Evolutionary conservation across 805 yeast species (phyloP).

Genomic region (Candida multigemmis): DNA sequence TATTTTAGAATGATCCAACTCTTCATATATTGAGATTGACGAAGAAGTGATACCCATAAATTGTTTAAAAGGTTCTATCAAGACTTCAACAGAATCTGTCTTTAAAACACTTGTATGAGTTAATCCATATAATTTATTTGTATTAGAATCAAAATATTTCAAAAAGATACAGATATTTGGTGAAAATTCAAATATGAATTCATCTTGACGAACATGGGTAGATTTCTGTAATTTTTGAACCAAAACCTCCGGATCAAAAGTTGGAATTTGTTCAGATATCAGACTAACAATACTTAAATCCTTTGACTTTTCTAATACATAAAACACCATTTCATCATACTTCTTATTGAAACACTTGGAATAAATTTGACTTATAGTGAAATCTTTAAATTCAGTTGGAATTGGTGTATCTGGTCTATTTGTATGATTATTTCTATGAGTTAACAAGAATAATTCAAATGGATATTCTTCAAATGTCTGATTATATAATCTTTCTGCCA

Average conservation of each 20-base stretch:
- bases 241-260: too few species aligned
- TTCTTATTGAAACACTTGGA: constrained; percentile 36
- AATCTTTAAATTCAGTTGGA: constrained; percentile 15
- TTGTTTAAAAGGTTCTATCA: constrained; percentile 31
- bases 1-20: constrained; percentile 45
- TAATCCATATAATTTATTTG: constrained; percentile 54
- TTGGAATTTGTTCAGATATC: background rate
- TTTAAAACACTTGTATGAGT: constrained; percentile 48
- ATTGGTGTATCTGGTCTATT: constrained; percentile 44
- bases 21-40: constrained; percentile 44
- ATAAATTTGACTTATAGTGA: constrained; percentile 45
- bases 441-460: constrained; percentile 57
- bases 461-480: constrained; percentile 11
- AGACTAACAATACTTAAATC: too few species aligned
- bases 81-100: constrained; percentile 32
- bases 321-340: constrained; percentile 46
- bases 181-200: constrained; percentile 13
- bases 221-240: too few species aligned
- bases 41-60: constrained; percentile 30
- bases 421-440: constrained; percentile 63
- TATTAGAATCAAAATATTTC: constrained; percentile 55
- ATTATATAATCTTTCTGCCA: too few species aligned
- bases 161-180: constrained; percentile 32
- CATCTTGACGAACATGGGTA: constrained; percentile 9
- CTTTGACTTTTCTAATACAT: constrained; percentile 50